phyloP scores from a whole-genome alignment of 2,329 filamentous ascomycete genomes.

The Mariannaea sp. region DNA sequence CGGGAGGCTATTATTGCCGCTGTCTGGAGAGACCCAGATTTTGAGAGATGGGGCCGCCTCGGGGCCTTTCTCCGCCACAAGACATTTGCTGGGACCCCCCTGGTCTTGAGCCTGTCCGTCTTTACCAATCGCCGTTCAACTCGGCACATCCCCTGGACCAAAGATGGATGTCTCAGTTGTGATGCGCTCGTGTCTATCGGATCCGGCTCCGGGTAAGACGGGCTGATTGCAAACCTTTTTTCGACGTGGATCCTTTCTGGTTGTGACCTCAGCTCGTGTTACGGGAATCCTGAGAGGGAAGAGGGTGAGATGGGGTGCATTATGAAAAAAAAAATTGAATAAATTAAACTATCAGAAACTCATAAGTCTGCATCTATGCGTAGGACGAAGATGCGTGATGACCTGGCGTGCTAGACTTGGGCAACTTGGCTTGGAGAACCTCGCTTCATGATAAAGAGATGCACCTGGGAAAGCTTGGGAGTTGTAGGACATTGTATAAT shows the following conservation, averaged over 20 bases:
- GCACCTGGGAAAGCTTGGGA: no score
- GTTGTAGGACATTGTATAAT: background rate
- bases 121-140: slow-evolving; percentile 5
- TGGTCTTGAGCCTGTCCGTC: slow-evolving; percentile 7
- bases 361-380: no score
- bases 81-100: slow-evolving; percentile 9
- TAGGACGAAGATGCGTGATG: slow-evolving; percentile 19
- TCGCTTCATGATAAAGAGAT: no score
- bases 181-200: slow-evolving; percentile 9
- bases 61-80: slow-evolving; percentile 1
- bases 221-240: no score
- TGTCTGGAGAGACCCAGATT: no score
- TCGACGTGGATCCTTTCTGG: slow-evolving; percentile 16
- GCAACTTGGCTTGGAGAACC: background rate
- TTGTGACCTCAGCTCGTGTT: slow-evolving; percentile 9
- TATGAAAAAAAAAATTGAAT: background rate
- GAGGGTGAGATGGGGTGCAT: no score
- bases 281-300: no score
- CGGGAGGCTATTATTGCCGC: no score
- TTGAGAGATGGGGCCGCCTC: background rate
- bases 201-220: slow-evolving; percentile 2
- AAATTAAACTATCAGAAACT: no score
- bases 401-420: slow-evolving; percentile 26
- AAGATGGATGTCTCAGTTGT: slow-evolving; percentile 7
- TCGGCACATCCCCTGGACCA: slow-evolving; percentile 11